Percentiles rank a stretch among this genome's conserved stretches.
Evolutionary conservation across 257 asterid genomes (phyloP).

Genomic region (Hygrophila difformis): DNA sequence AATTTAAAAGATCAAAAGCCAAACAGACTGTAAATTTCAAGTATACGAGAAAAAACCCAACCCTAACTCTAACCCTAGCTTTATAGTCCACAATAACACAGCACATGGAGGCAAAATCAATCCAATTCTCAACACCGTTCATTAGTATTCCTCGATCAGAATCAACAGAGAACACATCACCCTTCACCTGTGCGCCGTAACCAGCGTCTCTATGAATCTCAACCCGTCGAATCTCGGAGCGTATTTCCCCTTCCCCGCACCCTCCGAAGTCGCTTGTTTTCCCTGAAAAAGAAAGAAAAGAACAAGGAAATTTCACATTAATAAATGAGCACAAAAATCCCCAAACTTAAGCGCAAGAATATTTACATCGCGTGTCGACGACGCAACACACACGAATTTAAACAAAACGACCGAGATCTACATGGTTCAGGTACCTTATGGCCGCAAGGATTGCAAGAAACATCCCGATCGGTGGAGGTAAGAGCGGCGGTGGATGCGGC

Average conservation of each 20-base stretch:
- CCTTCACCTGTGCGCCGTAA: constrained; percentile 51
- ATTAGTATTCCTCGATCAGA: constrained; percentile 2
- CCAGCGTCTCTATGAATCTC: constrained; percentile 54
- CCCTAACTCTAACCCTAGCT: no score
- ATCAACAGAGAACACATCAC: not conserved
- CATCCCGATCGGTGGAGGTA: constrained; percentile 16
- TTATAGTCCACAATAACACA: not conserved
- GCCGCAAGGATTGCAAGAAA: constrained; percentile 15
- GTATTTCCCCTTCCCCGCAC: constrained; percentile 21
- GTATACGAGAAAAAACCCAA: no score
- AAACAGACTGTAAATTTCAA: no score
- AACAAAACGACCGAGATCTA: not conserved
- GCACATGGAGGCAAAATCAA: constrained; percentile 1
- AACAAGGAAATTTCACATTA: no score
- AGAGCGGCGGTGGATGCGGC: constrained; percentile 34
- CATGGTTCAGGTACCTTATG: constrained; percentile 21
- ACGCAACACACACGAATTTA: not conserved
- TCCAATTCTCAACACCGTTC: constrained; percentile 4
- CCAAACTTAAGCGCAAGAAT: no score
- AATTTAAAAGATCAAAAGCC: no score
- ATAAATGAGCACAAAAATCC: no score
- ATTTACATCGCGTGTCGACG: no score
- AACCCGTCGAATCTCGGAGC: constrained; percentile 50
- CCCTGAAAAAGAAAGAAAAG: constrained; percentile 15
- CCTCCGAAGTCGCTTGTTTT: constrained; percentile 11